These are phyloP conservation scores for Pisolithus tinctorius DNA, from an alignment of 768 basidiomycete species.

Conservation along the genomic window DNA sequence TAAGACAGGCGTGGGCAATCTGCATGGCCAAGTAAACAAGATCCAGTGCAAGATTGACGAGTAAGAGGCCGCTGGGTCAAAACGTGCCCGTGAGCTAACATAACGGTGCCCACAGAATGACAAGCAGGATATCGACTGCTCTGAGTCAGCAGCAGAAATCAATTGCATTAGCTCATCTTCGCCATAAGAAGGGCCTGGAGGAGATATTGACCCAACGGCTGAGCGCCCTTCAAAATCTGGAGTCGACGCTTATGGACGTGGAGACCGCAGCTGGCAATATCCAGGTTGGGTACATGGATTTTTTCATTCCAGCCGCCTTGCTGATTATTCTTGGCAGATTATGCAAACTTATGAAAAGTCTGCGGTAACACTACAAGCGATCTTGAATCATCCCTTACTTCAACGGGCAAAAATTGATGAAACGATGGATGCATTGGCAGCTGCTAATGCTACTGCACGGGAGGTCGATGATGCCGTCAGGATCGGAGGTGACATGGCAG, in stretches of 20 bases:
- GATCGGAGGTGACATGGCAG: conserved; percentile 56
- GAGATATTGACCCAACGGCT: conserved; percentile 71
- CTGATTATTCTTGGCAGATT: conserved; percentile 43
- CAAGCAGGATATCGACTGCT: conserved; percentile 56
- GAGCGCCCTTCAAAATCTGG: conserved; percentile 64
- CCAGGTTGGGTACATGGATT: conserved; percentile 44
- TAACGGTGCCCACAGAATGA: conserved; percentile 43
- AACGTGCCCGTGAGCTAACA: not conserved
- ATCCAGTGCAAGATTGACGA: conserved; percentile 67
- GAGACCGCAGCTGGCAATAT: conserved; percentile 88
- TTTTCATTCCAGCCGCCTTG: not conserved
- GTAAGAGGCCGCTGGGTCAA: conserved; percentile 34
- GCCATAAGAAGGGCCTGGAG: conserved; percentile 75
- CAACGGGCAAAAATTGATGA: conserved; percentile 73
- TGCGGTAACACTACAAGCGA: conserved; percentile 63
- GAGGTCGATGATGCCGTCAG: conserved; percentile 79
- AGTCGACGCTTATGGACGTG: conserved; percentile 71
- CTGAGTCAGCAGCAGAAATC: conserved; percentile 65
- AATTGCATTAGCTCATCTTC: conserved; percentile 69
- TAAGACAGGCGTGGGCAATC: conserved; percentile 57
- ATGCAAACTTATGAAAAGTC: conserved; percentile 84
- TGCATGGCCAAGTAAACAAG: conserved; percentile 62
- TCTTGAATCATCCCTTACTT: conserved; percentile 76
- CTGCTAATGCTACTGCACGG: conserved; percentile 72
- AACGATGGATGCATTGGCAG: conserved; percentile 84